A percentile compares a stretch with the other conserved stretches of the same genome.
Conservation (phyloP, 371 early-diverging fungal species). For the Mucor velutinosus region DNA sequence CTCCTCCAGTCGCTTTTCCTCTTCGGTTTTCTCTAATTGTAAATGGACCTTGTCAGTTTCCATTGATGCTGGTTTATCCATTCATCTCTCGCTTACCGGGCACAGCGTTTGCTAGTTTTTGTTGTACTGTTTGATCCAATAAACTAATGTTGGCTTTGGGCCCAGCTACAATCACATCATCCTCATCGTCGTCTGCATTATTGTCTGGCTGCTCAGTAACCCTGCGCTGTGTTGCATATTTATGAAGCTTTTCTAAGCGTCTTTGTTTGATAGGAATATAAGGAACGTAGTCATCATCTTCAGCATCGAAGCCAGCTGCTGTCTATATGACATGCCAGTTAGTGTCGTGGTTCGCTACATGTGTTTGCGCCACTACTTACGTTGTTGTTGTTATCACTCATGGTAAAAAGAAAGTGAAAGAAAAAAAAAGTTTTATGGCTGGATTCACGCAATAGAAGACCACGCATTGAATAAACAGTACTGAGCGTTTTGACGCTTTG, state of each 20-base stretch:
- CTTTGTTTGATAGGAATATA: slow-evolving; percentile 85
- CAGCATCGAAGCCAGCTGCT: neutral
- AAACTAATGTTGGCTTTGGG: slow-evolving; percentile 71
- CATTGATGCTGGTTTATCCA: neutral
- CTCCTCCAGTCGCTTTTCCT: slow-evolving; percentile 82
- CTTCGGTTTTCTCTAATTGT: slow-evolving; percentile 52
- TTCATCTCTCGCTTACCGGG: slow-evolving; percentile 32
- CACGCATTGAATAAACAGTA: too few species aligned
- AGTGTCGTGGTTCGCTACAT: too few species aligned
- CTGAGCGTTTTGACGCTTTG: too few species aligned
- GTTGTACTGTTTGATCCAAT: slow-evolving; percentile 84
- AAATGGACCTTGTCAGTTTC: neutral
- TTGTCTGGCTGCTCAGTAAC: slow-evolving; percentile 28
- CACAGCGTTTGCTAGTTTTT: slow-evolving; percentile 61
- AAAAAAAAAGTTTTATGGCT: too few species aligned
- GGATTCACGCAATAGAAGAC: too few species aligned
- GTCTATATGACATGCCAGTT: too few species aligned
- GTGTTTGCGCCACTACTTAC: too few species aligned
- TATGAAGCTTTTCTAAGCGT: slow-evolving; percentile 57
- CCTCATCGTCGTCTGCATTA: slow-evolving; percentile 39
- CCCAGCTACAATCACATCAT: slow-evolving; percentile 53
- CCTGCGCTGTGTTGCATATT: slow-evolving; percentile 49
- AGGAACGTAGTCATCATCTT: slow-evolving; percentile 68
- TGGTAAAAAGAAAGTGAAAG: too few species aligned
- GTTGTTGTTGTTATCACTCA: too few species aligned